A percentile compares a stretch with the other conserved stretches of the same genome.
Conservation (phyloP, 1,284 basidiomycete species). For the Microbotryum lychnidis-dioicae region DNA sequence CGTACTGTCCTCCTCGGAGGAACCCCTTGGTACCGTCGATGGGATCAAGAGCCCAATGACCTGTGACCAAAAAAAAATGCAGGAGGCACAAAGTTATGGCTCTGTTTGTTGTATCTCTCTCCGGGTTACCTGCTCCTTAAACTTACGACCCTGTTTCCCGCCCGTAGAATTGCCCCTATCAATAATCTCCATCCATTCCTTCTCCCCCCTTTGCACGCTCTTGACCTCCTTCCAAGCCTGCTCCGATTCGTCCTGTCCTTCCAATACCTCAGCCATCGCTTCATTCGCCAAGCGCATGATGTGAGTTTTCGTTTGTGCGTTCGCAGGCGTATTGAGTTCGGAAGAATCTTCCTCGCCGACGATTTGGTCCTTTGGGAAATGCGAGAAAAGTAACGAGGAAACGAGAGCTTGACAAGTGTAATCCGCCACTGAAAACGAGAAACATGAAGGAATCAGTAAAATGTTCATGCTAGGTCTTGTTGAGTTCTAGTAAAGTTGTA, state of each 20-base stretch:
- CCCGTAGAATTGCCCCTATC: conserved; percentile 78
- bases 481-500: not conserved
- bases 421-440: conserved; percentile 62
- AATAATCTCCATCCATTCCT: conserved; percentile 63
- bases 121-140: no score
- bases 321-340: conserved; percentile 55
- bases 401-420: conserved; percentile 84
- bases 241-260: conserved; percentile 38
- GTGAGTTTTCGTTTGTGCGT: conserved; percentile 37
- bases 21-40: conserved; percentile 94
- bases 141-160: conserved; percentile 66
- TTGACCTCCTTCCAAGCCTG: conserved; percentile 46
- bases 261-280: conserved; percentile 47
- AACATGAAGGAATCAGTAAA: not conserved
- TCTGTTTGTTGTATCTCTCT: no score
- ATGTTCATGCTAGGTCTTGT: not conserved
- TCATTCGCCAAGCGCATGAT: conserved; percentile 80
- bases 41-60: conserved; percentile 70
- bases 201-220: conserved; percentile 45
- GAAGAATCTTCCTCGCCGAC: conserved; percentile 92
- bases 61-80: not conserved
- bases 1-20: conserved; percentile 91
- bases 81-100: not conserved
- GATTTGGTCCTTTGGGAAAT: conserved; percentile 79
- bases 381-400: conserved; percentile 61